Base-by-base conservation (phyloP, 768 basidiomycete species). In the Tylopilus plumbeoviolaceoides region DNA sequence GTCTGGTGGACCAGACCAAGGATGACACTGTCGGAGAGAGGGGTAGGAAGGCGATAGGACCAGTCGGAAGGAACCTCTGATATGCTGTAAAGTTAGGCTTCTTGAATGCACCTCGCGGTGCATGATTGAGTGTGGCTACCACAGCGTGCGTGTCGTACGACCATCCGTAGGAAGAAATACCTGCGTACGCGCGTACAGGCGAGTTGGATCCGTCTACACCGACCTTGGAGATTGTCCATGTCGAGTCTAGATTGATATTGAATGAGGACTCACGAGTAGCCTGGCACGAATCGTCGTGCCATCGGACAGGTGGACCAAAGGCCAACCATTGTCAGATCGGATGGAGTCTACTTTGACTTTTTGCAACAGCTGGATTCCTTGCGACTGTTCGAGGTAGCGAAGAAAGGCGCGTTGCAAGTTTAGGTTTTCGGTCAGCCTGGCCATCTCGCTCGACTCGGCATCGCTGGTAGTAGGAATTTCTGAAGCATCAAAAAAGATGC, bases 181-280 rank as follows among this genome's bases (percentile, higher is more conserved):
- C 76, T 0, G 94, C 88, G 64, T 86, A 98, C 23, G 84, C 67
- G 43, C 94, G 83, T 21, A 98, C 97, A 11, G 95, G 94, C 1
- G 95, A 98, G 63, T 93, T 95, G 67, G 84, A 86, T 4, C 97
- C 97, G 63, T 98, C 97, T 5, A 97, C 95, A 17, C 97, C 95
- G 31, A 98, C 83, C 90, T 92, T 40, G 35, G 46, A 48, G 45
- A 21, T 12, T 47, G 43, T 56, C 40, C 17, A 9, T 35, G 9
- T 41, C 21, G 12, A 45, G 39, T 14, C 44, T 8, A 7, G 9
- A 28, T 9, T 20, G 17, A 27, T 27, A 35, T 30, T 39, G 25
- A 20, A 21, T 25, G 48, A 18, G 15, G 14, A 73, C 78, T 71
- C 60, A 93, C 91, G 51, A 97, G 73, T 33, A 97, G 73, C 58